Evolutionary conservation across 495 filamentous ascomycete species (phyloP).

Genomic region (Podospora comata): DNA sequence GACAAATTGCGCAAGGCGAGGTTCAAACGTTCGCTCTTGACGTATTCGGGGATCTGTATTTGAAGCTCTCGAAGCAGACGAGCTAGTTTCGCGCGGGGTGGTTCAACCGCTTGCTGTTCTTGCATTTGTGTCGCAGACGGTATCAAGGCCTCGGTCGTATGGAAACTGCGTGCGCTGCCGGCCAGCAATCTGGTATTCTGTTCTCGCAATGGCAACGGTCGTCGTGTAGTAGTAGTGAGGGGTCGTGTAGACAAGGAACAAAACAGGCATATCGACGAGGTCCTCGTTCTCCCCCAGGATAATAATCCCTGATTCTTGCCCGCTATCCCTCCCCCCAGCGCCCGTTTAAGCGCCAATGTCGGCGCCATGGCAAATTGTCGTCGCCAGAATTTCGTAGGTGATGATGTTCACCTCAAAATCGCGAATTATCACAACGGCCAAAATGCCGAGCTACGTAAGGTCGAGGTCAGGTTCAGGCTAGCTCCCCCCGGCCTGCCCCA

Average conservation of each 20-base stretch:
- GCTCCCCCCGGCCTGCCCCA: background rate
- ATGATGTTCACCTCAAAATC: background rate
- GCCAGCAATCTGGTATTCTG: background rate
- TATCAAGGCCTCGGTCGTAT: slow-evolving; percentile 22
- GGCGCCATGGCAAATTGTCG: slow-evolving; percentile 31
- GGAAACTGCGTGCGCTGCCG: slow-evolving; percentile 12
- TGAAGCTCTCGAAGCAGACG: slow-evolving; percentile 60
- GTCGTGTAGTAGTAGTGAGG: slow-evolving; percentile 7
- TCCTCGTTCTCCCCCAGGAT: background rate
- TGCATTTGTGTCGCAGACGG: background rate
- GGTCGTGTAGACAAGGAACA: slow-evolving; percentile 36
- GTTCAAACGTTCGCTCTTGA: slow-evolving; percentile 73
- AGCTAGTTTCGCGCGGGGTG: slow-evolving; percentile 53
- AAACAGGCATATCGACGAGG: slow-evolving; percentile 40
- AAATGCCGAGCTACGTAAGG: background rate
- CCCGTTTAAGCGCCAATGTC: slow-evolving; percentile 32
- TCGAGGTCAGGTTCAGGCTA: background rate
- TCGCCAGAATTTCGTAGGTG: background rate
- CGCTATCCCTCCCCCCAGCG: slow-evolving; percentile 6
- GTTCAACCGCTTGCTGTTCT: background rate
- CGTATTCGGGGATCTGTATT: slow-evolving; percentile 57
- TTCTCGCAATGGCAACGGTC: slow-evolving; percentile 9
- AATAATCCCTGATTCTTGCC: slow-evolving; percentile 12
- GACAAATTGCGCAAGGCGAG: slow-evolving; percentile 76
- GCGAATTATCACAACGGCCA: background rate